A percentile compares a stretch with the other conserved stretches of the same genome.
phyloP scores from a whole-genome alignment of 768 basidiomycete genomes.

The Podaxis sp. region DNA sequence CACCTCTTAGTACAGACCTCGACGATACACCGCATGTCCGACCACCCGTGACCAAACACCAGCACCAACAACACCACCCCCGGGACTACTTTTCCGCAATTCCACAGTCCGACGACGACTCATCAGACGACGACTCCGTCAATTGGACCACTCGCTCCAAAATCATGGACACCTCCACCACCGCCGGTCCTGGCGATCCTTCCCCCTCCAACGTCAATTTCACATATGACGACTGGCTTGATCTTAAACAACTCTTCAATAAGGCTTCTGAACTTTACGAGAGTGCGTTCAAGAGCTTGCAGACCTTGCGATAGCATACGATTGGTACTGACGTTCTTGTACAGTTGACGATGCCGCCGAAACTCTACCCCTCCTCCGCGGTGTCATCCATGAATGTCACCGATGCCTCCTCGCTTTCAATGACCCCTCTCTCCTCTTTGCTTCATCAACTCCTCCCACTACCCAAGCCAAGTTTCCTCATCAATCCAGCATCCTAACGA shows the following conservation, averaged over 20 bases:
- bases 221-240: conserved; percentile 57
- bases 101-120: conserved; percentile 21
- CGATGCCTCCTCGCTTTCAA: conserved; percentile 54
- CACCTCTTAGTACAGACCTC: conserved; percentile 16
- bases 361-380: conserved; percentile 56
- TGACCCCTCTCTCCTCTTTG: conserved; percentile 56
- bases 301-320: not conserved
- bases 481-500: not conserved
- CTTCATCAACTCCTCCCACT: conserved; percentile 18
- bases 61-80: conserved; percentile 20
- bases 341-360: conserved; percentile 47
- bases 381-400: conserved; percentile 67
- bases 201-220: conserved; percentile 8
- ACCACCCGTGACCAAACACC: conserved; percentile 18
- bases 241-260: conserved; percentile 62
- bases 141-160: conserved; percentile 33
- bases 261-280: conserved; percentile 60
- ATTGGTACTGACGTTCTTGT: not conserved
- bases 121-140: conserved; percentile 23
- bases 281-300: conserved; percentile 35
- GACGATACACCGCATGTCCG: conserved; percentile 7
- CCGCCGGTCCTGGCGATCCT: conserved; percentile 25
- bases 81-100: conserved; percentile 35
- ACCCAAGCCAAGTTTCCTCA: not conserved
- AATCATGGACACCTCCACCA: conserved; percentile 42